Conservation (phyloP, 805 yeast genomes). For the Torulaspora indica region DNA sequence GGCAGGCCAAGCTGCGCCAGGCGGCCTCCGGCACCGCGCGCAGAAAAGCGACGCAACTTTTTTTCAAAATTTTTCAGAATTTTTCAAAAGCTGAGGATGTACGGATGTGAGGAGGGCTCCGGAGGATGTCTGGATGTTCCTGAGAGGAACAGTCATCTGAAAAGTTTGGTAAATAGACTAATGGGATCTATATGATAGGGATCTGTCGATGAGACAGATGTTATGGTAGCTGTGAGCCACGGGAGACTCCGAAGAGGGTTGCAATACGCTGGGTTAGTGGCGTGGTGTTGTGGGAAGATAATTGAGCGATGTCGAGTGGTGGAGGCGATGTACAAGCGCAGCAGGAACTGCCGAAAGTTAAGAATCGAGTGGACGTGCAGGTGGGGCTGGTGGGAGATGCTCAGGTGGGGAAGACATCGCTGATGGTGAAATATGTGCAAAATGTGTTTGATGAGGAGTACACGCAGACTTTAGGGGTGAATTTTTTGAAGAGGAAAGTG, state of each 20-base stretch:
- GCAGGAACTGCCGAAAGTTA: conserved; percentile 15
- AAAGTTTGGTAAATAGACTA: conserved; percentile 2
- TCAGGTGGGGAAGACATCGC: conserved; percentile 90
- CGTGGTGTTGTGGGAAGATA: background rate
- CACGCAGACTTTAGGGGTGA: conserved; percentile 91
- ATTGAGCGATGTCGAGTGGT: background rate
- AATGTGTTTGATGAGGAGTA: conserved; percentile 88
- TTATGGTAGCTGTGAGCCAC: no score
- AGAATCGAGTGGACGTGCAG: conserved; percentile 44
- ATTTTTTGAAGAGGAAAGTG: conserved; percentile 87
- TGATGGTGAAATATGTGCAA: conserved; percentile 97
- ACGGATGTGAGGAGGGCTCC: background rate
- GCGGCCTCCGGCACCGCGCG: background rate
- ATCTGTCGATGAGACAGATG: background rate
- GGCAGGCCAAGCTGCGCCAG: no score
- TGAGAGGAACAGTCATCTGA: conserved; percentile 12
- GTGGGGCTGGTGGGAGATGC: conserved; percentile 95
- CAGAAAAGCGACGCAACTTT: background rate
- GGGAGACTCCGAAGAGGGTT: no score
- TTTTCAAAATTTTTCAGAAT: background rate
- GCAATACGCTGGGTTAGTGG: no score
- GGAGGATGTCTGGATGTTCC: conserved; percentile 3
- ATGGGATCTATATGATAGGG: background rate
- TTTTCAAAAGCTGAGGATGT: background rate
- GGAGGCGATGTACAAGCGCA: conserved; percentile 6